A percentile compares a stretch with the other conserved stretches of the same genome.
Conservation (phyloP, 2,329 filamentous ascomycete species). For the Sclerotinia borealis region DNA sequence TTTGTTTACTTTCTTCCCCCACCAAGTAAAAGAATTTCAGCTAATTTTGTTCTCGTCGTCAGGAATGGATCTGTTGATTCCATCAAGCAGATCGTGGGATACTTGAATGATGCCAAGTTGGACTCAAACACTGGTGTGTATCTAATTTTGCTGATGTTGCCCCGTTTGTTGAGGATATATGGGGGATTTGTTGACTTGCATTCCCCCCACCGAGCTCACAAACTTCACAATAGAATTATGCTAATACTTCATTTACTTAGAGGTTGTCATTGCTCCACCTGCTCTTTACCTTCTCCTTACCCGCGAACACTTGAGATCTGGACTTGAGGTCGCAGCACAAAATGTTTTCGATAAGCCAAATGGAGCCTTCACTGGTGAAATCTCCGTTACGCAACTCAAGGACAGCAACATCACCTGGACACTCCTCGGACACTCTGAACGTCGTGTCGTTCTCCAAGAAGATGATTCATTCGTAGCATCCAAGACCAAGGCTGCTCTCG, state of each 20-base stretch:
- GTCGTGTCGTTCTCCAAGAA: slow-evolving; percentile 84
- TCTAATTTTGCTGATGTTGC: background rate
- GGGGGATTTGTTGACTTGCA: background rate
- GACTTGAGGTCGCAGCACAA: slow-evolving; percentile 84
- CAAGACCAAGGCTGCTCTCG: slow-evolving; percentile 91
- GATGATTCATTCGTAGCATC: slow-evolving; percentile 76
- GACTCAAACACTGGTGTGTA: slow-evolving; percentile 66
- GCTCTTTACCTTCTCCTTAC: slow-evolving; percentile 84
- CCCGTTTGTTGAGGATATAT: background rate
- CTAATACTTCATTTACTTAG: slow-evolving; percentile 38
- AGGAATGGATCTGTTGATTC: slow-evolving; percentile 92
- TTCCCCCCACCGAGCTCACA: background rate
- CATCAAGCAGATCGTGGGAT: slow-evolving; percentile 84
- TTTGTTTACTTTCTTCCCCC: slow-evolving; percentile 8
- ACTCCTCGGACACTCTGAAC: slow-evolving; percentile 91
- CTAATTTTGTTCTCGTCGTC: slow-evolving; percentile 13
- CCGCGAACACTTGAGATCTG: slow-evolving; percentile 68
- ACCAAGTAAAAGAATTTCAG: slow-evolving; percentile 5
- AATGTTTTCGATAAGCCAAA: slow-evolving; percentile 97
- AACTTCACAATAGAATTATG: background rate
- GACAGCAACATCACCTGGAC: slow-evolving; percentile 86
- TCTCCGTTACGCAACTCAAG: slow-evolving; percentile 84
- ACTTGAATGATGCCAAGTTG: slow-evolving; percentile 80
- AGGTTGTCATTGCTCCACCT: slow-evolving; percentile 92
- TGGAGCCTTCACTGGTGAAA: slow-evolving; percentile 95